These are phyloP conservation scores for Kalaharituber pfeilii DNA, from an alignment of 2,329 filamentous ascomycete species.

Conservation along the genomic window DNA sequence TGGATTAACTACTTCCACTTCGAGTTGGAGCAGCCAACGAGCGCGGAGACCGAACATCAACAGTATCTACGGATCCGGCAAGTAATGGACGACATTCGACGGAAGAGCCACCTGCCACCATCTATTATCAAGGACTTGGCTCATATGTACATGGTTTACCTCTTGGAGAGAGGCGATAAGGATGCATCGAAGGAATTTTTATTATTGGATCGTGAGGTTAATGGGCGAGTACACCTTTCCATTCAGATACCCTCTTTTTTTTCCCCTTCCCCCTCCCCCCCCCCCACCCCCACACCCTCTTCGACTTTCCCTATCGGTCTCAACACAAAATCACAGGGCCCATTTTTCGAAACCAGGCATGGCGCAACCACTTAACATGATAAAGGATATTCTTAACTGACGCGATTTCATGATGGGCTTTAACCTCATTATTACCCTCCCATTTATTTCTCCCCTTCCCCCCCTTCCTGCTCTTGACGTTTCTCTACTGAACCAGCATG, in stretches of 20 bases:
- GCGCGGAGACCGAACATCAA: constrained; percentile 42
- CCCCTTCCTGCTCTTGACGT: background rate
- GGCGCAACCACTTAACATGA: no score
- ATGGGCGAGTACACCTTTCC: constrained; percentile 43
- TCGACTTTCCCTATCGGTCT: background rate
- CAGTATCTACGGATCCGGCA: constrained; percentile 61
- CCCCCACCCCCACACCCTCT: constrained; percentile 7
- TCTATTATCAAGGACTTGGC: constrained; percentile 57
- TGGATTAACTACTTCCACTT: constrained; percentile 83
- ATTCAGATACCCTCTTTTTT: constrained; percentile 7
- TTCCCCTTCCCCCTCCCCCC: constrained; percentile 3
- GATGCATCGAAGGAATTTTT: constrained; percentile 76
- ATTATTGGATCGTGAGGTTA: constrained; percentile 65
- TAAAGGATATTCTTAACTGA: no score
- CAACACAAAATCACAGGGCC: background rate
- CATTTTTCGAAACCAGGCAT: no score
- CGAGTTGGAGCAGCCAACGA: constrained; percentile 67
- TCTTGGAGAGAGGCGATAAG: constrained; percentile 66
- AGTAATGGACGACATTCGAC: constrained; percentile 57
- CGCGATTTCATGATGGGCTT: no score
- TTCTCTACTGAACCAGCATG: constrained; percentile 10
- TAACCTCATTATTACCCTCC: no score
- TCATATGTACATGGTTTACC: constrained; percentile 61
- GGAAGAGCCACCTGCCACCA: constrained; percentile 51
- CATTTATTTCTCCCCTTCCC: background rate